Conservation (phyloP, 768 basidiomycete genomes). For the Dendrothele bispora region DNA sequence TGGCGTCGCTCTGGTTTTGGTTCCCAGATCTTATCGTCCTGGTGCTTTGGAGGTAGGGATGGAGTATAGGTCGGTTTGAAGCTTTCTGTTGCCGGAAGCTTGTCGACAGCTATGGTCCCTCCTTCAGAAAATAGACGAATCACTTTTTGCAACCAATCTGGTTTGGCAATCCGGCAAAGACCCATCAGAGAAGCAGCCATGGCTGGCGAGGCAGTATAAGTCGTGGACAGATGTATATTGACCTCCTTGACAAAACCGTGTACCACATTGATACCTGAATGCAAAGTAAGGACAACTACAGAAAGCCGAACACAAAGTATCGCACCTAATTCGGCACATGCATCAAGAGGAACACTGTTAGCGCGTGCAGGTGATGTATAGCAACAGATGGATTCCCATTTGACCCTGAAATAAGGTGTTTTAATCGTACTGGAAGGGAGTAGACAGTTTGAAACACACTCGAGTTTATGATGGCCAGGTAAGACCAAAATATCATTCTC, state of each 20-base stretch:
- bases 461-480: slow-evolving; percentile 39
- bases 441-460: slow-evolving; percentile 36
- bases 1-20: slow-evolving; percentile 62
- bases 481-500: slow-evolving; percentile 56
- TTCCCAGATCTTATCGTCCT: slow-evolving; percentile 60
- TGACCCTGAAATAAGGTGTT: slow-evolving; percentile 33
- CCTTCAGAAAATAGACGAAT: slow-evolving; percentile 52
- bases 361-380: slow-evolving; percentile 39
- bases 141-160: slow-evolving; percentile 67
- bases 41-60: slow-evolving; percentile 45
- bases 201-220: slow-evolving; percentile 46
- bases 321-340: slow-evolving; percentile 60
- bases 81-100: slow-evolving; percentile 56
- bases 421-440: background rate
- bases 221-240: slow-evolving; percentile 65
- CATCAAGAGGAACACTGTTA: slow-evolving; percentile 35
- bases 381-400: slow-evolving; percentile 53
- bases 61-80: slow-evolving; percentile 61
- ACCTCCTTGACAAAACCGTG: slow-evolving; percentile 42
- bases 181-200: slow-evolving; percentile 62
- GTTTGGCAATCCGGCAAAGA: slow-evolving; percentile 57
- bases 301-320: no score
- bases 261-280: slow-evolving; percentile 56
- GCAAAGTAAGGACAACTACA: no score
- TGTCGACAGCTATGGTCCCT: slow-evolving; percentile 53